Percentiles rank a stretch among this genome's conserved stretches.
Conservation (phyloP, 306 rosid species). For the Vachellia collinsii region DNA sequence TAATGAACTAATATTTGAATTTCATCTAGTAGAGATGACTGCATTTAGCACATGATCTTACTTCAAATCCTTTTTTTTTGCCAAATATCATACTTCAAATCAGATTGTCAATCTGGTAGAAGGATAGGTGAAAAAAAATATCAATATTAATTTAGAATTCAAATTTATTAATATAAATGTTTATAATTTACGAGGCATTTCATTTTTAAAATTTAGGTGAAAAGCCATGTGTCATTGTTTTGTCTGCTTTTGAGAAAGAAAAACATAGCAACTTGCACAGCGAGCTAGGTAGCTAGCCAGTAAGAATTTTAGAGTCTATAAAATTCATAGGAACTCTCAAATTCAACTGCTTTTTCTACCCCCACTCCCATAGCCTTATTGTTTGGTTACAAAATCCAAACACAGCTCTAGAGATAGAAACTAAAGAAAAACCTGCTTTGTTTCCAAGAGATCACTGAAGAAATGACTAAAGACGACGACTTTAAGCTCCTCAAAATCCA, state of each 20-base stretch:
- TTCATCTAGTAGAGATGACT: no score
- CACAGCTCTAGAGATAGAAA: constrained; percentile 29
- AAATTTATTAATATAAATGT: no score
- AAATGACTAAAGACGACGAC: constrained; percentile 95
- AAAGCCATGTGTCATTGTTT: constrained; percentile 58
- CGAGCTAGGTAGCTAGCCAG: not conserved
- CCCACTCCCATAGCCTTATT: constrained; percentile 27
- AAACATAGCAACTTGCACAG: not conserved
- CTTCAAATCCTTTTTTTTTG: no score
- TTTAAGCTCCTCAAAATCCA: constrained; percentile 96
- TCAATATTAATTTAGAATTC: no score
- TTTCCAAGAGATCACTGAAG: constrained; percentile 59
- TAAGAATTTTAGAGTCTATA: not conserved
- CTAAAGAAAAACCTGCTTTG: constrained; percentile 24
- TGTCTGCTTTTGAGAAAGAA: constrained; percentile 45
- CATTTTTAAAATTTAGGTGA: not conserved
- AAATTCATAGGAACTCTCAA: constrained; percentile 36
- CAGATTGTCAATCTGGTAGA: no score
- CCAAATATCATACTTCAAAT: no score
- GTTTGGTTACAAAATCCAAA: constrained; percentile 28
- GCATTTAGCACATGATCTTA: no score
- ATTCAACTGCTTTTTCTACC: constrained; percentile 27
- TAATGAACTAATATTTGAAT: no score
- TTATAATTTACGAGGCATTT: not conserved
- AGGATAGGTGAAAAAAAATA: no score